Percentiles rank a stretch among this genome's conserved stretches.
Conservation (phyloP, 1,139 yeast species). For the Debaryomyces coudertii region DNA sequence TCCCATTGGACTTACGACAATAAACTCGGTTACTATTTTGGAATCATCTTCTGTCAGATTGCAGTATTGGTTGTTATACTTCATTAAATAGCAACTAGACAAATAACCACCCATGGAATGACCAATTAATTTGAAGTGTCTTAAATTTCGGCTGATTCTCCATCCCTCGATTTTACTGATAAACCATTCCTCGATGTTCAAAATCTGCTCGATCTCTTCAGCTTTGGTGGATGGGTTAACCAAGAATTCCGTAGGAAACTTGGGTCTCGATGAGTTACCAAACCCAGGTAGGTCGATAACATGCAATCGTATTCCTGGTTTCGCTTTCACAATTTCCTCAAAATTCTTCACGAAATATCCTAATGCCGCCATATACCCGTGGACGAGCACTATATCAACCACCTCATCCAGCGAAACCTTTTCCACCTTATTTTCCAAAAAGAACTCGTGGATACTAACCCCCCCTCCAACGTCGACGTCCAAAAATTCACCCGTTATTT, state of each 20-base stretch:
- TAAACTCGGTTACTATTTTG: slow-evolving; percentile 31
- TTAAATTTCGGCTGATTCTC: slow-evolving; percentile 32
- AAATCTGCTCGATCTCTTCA: slow-evolving; percentile 36
- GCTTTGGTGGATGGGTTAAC: slow-evolving; percentile 24
- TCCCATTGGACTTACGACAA: slow-evolving; percentile 51
- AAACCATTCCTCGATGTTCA: slow-evolving; percentile 46
- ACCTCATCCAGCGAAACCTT: slow-evolving; percentile 20
- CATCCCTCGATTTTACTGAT: slow-evolving; percentile 45
- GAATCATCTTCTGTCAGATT: slow-evolving; percentile 12
- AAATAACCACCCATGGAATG: slow-evolving; percentile 54
- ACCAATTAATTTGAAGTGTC: slow-evolving; percentile 35
- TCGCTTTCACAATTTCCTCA: slow-evolving; percentile 35
- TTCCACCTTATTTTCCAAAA: slow-evolving; percentile 29
- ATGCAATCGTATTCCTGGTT: slow-evolving; percentile 38
- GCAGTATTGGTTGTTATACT: slow-evolving; percentile 31
- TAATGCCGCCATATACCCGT: slow-evolving; percentile 53
- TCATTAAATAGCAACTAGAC: slow-evolving; percentile 44
- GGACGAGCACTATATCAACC: slow-evolving; percentile 39
- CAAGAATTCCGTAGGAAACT: slow-evolving; percentile 37
- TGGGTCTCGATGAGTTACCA: slow-evolving; percentile 48
- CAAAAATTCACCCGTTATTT: slow-evolving; percentile 27
- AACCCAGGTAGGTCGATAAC: slow-evolving; percentile 49
- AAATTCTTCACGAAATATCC: slow-evolving; percentile 48
- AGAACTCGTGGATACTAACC: slow-evolving; percentile 42
- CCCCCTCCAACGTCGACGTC: slow-evolving; percentile 37